phyloP scores from a whole-genome alignment of 805 yeast species.

The Candida arabinofermentans region DNA sequence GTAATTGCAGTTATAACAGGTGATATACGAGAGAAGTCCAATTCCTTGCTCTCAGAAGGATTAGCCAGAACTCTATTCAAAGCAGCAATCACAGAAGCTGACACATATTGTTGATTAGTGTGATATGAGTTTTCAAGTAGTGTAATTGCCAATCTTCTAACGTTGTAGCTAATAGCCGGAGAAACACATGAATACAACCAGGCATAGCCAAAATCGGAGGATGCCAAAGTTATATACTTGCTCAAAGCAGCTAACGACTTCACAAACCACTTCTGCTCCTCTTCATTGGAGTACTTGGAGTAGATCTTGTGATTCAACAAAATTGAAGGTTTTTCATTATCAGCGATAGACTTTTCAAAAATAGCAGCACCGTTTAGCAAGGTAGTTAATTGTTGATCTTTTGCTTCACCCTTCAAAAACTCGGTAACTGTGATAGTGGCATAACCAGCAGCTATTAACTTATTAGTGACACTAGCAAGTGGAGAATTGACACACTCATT shows the following conservation, averaged over 20 bases:
- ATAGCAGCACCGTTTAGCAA: constrained; percentile 27
- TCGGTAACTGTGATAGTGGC: constrained; percentile 34
- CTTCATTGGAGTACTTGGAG: constrained; percentile 41
- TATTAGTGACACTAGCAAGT: constrained; percentile 46
- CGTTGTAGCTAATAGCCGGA: constrained; percentile 29
- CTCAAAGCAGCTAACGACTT: constrained; percentile 39
- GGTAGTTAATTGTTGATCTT: constrained; percentile 6
- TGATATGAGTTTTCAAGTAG: constrained; percentile 32
- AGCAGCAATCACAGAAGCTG: constrained; percentile 42
- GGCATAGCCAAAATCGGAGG: constrained; percentile 38
- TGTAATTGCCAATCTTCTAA: constrained; percentile 33
- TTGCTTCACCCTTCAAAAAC: constrained; percentile 14
- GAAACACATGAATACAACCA: constrained; percentile 49
- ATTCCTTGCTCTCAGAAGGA: constrained; percentile 14
- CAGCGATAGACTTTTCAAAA: constrained; percentile 31
- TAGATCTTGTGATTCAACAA: constrained; percentile 44
- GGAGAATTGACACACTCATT: constrained; percentile 50
- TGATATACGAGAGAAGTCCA: constrained; percentile 25
- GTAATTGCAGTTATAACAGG: constrained; percentile 38
- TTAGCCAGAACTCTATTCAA: constrained; percentile 29
- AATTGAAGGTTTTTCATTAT: constrained; percentile 46
- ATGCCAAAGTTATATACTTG: constrained; percentile 11
- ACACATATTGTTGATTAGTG: constrained; percentile 36
- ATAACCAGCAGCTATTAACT: constrained; percentile 51
- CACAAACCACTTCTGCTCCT: constrained; percentile 51